Base-by-base conservation (phyloP, 306 rosid genomes). In the Acmispon strigosus region DNA sequence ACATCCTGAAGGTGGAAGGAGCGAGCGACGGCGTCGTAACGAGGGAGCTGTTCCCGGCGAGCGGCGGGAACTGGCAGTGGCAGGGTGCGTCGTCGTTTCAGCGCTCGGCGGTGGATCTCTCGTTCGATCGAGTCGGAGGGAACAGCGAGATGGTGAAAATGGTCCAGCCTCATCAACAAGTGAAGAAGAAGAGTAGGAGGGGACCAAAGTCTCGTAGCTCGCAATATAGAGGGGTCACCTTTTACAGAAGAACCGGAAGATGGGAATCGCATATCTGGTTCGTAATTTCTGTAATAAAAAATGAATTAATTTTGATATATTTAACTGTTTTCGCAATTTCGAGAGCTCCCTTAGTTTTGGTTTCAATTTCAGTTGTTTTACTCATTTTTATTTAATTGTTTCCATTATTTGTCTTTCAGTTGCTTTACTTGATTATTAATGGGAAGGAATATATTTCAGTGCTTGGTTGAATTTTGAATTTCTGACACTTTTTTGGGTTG, bases 231-330 rank as follows among this genome's bases (percentile, higher is more conserved):
- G 99, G 98, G 1, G 99, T 94, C 52, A 94, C 97, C 57, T 94
- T 94, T 78, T 94, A 94, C 56, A 75, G 99, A 67, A 89, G 99
- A 68, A 94, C 99, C 10, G 99, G 99, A 32, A 83, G 99, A 89
- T 94, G 99, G 99, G 99, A 94, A 79, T 94, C 99, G 20, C 99
- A 94, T 80, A 95, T 95, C 67, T 95, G 99, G 99, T 94, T 60
- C 44, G 95, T 83, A 49, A 69, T 76, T 70, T 84, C 36, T 58
- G 6, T 42, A 2, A 37, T 59, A 19, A 27, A 48, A 19, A 27
- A 27, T 27, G 37, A 32, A 32, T 71, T 64, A 44, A 70, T 19
- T 50, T n/a, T n/a, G n/a, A n/a, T n/a, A n/a, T n/a, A n/a, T n/a
- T n/a, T n/a, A n/a, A n/a, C n/a, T n/a, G n/a, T n/a, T n/a, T n/a